Conservation (phyloP, 768 basidiomycete genomes). For the Termitomyces heimii region DNA sequence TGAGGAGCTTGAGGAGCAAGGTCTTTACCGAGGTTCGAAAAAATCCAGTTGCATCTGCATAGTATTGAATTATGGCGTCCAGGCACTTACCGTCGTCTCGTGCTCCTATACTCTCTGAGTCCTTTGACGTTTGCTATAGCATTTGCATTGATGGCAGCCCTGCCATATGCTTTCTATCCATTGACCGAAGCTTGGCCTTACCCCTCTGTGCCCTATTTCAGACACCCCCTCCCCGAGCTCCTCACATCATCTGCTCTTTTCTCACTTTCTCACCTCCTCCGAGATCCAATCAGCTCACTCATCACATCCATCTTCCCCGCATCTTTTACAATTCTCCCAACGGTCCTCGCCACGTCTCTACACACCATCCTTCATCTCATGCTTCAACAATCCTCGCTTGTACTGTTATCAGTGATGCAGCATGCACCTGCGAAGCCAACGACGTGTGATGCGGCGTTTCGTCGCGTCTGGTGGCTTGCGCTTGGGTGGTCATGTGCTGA, state of each 20-base stretch:
- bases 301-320: constrained; percentile 21
- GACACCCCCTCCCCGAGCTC: constrained; percentile 62
- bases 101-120: constrained; percentile 55
- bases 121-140: constrained; percentile 46
- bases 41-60: neutral
- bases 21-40: constrained; percentile 40
- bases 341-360: constrained; percentile 31
- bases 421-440: constrained; percentile 38
- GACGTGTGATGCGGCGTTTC: constrained; percentile 54
- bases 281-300: constrained; percentile 38
- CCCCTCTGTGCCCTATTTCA: constrained; percentile 44
- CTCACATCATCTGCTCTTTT: constrained; percentile 57
- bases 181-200: constrained; percentile 22
- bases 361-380: constrained; percentile 47
- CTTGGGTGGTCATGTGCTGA: constrained; percentile 73
- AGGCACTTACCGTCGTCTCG: constrained; percentile 60
- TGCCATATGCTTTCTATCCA: constrained; percentile 48
- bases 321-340: constrained; percentile 18
- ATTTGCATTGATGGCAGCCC: constrained; percentile 42
- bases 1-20: constrained; percentile 41
- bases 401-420: constrained; percentile 45
- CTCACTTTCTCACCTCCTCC: constrained; percentile 49
- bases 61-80: neutral
- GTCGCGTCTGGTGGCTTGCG: constrained; percentile 71
- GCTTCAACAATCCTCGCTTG: constrained; percentile 49